A percentile compares a stretch with the other conserved stretches of the same genome.
phyloP scores from a whole-genome alignment of 805 yeast species.

The Lachancea meyersii region DNA sequence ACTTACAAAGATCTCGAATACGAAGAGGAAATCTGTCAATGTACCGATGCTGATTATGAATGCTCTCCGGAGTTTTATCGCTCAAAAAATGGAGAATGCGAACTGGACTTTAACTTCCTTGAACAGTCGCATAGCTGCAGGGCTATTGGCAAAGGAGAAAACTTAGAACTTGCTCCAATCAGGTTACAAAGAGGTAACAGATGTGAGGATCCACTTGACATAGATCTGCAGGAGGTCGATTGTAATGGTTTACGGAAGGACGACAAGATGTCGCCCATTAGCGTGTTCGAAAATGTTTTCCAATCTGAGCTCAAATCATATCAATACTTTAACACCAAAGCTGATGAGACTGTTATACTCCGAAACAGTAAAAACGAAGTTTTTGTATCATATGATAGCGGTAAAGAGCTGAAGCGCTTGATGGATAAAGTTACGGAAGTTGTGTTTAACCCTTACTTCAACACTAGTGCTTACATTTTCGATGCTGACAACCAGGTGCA shows the following conservation, averaged over 20 bases:
- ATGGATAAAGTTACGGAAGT: constrained; percentile 46
- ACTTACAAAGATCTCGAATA: constrained; percentile 35
- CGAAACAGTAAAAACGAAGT: constrained; percentile 47
- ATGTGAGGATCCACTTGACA: constrained; percentile 22
- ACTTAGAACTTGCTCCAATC: constrained; percentile 17
- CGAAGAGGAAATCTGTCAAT: constrained; percentile 52
- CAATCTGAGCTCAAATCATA: constrained; percentile 50
- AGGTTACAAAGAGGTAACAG: constrained; percentile 15
- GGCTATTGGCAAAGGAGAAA: constrained; percentile 6
- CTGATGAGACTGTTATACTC: constrained; percentile 61
- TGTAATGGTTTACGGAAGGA: constrained; percentile 22
- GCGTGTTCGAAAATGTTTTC: constrained; percentile 38
- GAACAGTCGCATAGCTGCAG: constrained; percentile 19
- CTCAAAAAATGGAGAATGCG: constrained; percentile 42
- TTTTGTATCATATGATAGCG: constrained; percentile 69
- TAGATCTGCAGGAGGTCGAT: constrained; percentile 25
- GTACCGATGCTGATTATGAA: constrained; percentile 63
- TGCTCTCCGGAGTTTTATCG: constrained; percentile 51
- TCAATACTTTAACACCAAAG: constrained; percentile 38
- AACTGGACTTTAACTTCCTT: constrained; percentile 29
- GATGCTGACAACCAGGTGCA: constrained; percentile 47
- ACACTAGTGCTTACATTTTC: constrained; percentile 32
- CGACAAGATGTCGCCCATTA: constrained; percentile 29
- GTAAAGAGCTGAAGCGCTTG: constrained; percentile 41
- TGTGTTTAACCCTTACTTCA: constrained; percentile 48